Conservation (phyloP, 176 grass and related monocot species). For the Luzula sylvatica region DNA sequence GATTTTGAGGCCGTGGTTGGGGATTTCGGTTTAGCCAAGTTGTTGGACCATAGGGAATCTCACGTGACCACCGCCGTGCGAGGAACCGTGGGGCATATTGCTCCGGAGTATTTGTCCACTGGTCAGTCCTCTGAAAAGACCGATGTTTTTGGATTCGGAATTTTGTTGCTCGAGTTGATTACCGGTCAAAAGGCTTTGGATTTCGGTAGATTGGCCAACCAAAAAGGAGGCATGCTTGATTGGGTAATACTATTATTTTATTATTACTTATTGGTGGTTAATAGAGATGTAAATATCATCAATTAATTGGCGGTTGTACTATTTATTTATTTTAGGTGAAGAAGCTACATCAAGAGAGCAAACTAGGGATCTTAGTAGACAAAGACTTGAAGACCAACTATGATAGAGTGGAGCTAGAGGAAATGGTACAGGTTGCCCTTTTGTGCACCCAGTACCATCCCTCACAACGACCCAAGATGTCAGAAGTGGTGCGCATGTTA, state of each 20-base stretch:
- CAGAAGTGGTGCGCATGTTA: constrained; percentile 62
- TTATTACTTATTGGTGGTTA: not conserved
- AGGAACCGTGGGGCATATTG: constrained; percentile 64
- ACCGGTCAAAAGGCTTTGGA: constrained; percentile 52
- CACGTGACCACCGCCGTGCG: constrained; percentile 46
- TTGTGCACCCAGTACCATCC: constrained; percentile 61
- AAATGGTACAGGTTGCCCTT: constrained; percentile 68
- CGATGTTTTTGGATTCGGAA: constrained; percentile 76
- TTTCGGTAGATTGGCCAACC: constrained; percentile 30
- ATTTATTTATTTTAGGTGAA: constrained; percentile 37
- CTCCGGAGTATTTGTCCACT: constrained; percentile 42
- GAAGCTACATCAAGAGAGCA: constrained; percentile 42
- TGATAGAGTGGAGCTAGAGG: constrained; percentile 31
- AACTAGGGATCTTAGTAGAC: constrained; percentile 46
- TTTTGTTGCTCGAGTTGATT: constrained; percentile 62
- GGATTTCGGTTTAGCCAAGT: constrained; percentile 74
- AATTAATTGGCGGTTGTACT: constrained; percentile 8
- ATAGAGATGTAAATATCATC: not conserved
- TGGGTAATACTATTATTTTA: constrained; percentile 29
- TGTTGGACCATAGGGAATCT: constrained; percentile 58
- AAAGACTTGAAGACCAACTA: constrained; percentile 35
- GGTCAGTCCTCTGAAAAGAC: constrained; percentile 67
- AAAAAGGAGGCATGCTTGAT: constrained; percentile 57
- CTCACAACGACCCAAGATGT: constrained; percentile 53
- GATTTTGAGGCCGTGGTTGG: constrained; percentile 68